Evolutionary conservation across 2,329 filamentous ascomycete genomes (phyloP), one percentile per base, ranked within the genome.

Genomic region (Periconia macrospinosa): DNA sequence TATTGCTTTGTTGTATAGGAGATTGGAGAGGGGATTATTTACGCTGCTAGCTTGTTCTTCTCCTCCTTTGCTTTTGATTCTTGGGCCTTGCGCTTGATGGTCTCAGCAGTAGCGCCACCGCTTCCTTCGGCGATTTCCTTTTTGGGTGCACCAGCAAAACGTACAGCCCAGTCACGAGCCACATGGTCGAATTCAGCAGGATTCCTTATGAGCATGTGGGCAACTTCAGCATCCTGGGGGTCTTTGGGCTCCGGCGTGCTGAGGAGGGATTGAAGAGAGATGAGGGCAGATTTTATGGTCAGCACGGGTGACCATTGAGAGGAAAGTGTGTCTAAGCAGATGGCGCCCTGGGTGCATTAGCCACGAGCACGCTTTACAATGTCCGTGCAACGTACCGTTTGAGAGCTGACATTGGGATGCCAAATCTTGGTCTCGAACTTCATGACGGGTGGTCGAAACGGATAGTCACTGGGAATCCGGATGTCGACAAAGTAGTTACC

Each of bases 341-440:
- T 99, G 23, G 92, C 93, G 52, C 94, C 94, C 91, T 97, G 11
- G 48, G 53, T 41, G n/a, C 44, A 42, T 74, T 56, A 77, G 67
- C 30, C 45, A 30, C 20, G 20, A 23, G 8, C 18, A 30, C 35
- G 20, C 30, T 37, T 18, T 9, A n/a, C 33, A 19, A 13, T 17
- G 14, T 17, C 3, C 20, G 17, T n/a, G 17, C 9, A 17, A 80
- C 87, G 69, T 78, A 96, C 92, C 41, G 92, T 97, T 72, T 94
- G 89, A 68, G 89, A 93, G 81, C 90, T 95, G 77, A 99, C 86
- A 70, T 99, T 99, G 33, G 94, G 94, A 74, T 99, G 94, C 92
- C 92, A 99, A 64, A 97, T 88, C 75, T 88, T 92, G 59, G 94
- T 99, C 60, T 88, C 84, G 70, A 97, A 97, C 66, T 86, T 88